phyloP scores from a whole-genome alignment of 2,329 filamentous ascomycete species.

The Ceratocystis destructans region DNA sequence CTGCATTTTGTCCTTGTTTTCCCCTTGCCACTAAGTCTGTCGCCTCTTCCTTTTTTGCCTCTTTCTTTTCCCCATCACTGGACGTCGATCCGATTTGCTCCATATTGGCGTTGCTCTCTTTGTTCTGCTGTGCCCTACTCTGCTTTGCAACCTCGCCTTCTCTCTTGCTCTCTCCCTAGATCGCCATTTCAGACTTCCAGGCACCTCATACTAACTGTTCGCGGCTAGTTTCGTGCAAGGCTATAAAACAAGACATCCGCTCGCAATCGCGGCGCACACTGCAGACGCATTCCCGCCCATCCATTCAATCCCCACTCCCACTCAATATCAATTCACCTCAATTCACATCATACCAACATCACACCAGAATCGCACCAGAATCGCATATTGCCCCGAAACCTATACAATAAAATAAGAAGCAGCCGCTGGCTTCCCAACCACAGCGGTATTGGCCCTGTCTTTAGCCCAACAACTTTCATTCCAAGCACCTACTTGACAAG shows the following conservation, averaged over 20 bases:
- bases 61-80: background rate
- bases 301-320: background rate
- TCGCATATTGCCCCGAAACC: background rate
- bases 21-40: background rate
- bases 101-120: background rate
- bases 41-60: background rate
- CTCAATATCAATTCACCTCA: background rate
- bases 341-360: background rate
- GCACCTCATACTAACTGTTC: background rate
- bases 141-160: background rate
- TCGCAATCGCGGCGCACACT: background rate
- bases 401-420: background rate
- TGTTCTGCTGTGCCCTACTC: background rate
- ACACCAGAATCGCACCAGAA: background rate
- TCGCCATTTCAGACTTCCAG: background rate
- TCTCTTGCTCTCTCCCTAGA: background rate
- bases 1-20: slow-evolving; percentile 5
- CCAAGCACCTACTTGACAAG: background rate
- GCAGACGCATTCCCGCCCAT: slow-evolving; percentile 1
- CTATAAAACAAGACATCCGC: background rate
- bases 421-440: background rate
- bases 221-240: background rate
- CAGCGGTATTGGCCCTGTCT: background rate
- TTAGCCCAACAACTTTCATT: background rate
- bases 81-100: background rate